phyloP scores from a whole-genome alignment of 2,329 filamentous ascomycete genomes.

The Daldinia sp. region DNA sequence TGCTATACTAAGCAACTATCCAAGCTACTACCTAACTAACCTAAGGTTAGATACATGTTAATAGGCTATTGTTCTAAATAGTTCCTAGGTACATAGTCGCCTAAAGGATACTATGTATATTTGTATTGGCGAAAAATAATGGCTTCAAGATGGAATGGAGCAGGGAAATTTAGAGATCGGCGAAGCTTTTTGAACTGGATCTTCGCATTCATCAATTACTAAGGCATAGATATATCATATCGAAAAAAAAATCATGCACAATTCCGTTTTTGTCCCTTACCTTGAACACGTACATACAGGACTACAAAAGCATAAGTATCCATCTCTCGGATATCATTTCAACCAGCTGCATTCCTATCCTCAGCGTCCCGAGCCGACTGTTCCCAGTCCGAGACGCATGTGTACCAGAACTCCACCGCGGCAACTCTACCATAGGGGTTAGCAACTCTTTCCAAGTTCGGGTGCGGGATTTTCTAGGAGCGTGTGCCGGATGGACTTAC shows the following conservation, averaged over 20 bases:
- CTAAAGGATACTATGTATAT: too few relatives aligned
- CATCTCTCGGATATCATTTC: slow-evolving; percentile 21
- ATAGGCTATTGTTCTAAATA: too few relatives aligned
- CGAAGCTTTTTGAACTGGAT: background rate
- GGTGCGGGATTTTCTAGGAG: background rate
- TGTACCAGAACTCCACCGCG: slow-evolving; percentile 62
- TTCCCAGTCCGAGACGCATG: slow-evolving; percentile 62
- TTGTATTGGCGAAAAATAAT: too few relatives aligned
- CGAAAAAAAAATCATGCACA: background rate
- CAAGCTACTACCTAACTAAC: background rate
- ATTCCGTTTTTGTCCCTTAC: background rate
- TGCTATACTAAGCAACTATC: too few relatives aligned
- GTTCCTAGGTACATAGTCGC: too few relatives aligned
- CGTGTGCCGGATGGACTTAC: slow-evolving; percentile 51
- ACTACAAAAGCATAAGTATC: background rate
- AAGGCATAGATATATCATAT: background rate
- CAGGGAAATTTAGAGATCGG: too few relatives aligned
- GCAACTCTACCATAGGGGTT: slow-evolving; percentile 52
- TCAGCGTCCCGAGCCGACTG: slow-evolving; percentile 62
- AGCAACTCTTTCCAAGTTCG: slow-evolving; percentile 8
- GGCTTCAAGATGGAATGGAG: too few relatives aligned
- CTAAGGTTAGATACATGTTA: background rate
- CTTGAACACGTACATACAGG: background rate
- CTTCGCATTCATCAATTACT: background rate
- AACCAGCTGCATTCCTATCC: slow-evolving; percentile 57